phyloP scores from a whole-genome alignment of 2,329 filamentous ascomycete species.

The Juglanconis oblonga region DNA sequence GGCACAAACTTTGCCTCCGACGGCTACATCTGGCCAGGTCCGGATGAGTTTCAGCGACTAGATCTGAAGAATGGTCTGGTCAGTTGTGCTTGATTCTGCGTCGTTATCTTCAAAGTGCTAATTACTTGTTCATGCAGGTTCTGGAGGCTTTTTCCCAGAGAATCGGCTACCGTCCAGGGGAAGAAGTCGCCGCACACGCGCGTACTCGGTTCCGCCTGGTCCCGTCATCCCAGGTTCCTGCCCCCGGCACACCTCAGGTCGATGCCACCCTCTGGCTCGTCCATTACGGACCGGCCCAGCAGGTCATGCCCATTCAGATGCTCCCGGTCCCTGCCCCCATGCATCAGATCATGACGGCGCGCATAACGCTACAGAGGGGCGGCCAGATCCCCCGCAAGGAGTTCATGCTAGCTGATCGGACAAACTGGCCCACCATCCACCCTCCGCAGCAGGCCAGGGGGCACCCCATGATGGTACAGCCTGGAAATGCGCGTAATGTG shows the following conservation, averaged over 20 bases:
- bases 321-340: constrained; percentile 63
- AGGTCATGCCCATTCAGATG: constrained; percentile 67
- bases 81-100: constrained; percentile 26
- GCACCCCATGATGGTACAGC: constrained; percentile 49
- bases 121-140: constrained; percentile 49
- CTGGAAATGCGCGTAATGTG: constrained; percentile 44
- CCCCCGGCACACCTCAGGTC: constrained; percentile 65
- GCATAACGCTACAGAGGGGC: constrained; percentile 65
- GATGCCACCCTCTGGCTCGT: constrained; percentile 88
- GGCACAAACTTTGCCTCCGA: constrained; percentile 80
- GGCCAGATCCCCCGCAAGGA: constrained; percentile 86
- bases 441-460: constrained; percentile 56
- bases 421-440: constrained; percentile 84
- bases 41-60: constrained; percentile 73
- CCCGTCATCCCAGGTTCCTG: constrained; percentile 58
- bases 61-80: constrained; percentile 63
- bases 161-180: constrained; percentile 74
- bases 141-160: constrained; percentile 87
- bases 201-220: constrained; percentile 84
- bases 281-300: constrained; percentile 76
- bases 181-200: constrained; percentile 72
- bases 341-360: constrained; percentile 58
- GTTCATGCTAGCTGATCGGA: constrained; percentile 87
- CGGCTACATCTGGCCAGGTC: constrained; percentile 86
- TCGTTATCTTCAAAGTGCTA: not conserved